These are phyloP conservation scores for Trichoderma sp. DNA, from an alignment of 2,329 filamentous ascomycete genomes.

Conservation along the genomic window DNA sequence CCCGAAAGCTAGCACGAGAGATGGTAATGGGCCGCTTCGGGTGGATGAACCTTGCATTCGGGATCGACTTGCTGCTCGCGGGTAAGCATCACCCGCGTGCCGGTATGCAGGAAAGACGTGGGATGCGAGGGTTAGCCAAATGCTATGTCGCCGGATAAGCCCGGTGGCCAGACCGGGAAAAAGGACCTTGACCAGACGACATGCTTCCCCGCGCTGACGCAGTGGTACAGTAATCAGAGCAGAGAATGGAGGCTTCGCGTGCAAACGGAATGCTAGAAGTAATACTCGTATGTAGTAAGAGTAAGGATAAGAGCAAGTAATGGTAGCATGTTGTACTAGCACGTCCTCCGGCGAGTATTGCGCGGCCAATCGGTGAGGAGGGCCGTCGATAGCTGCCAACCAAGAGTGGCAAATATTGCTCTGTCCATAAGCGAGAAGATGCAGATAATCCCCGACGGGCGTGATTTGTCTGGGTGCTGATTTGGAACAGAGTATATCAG, in stretches of 20 bases:
- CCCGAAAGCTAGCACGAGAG: neutral
- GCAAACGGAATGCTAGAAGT: no score
- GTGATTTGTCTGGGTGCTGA: neutral
- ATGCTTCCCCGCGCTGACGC: constrained; percentile 16
- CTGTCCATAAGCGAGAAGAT: constrained; percentile 3
- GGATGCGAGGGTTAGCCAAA: constrained; percentile 3
- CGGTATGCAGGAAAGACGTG: constrained; percentile 16
- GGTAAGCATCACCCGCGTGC: constrained; percentile 8
- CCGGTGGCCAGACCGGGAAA: neutral
- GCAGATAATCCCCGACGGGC: neutral
- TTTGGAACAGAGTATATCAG: neutral
- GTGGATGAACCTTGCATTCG: neutral
- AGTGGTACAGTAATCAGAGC: constrained; percentile 8
- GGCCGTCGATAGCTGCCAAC: neutral
- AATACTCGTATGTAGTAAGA: no score
- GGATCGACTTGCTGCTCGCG: constrained; percentile 3
- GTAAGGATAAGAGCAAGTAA: neutral
- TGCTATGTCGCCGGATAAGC: neutral
- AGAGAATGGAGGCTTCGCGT: neutral
- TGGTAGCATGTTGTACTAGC: neutral
- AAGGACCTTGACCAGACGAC: constrained; percentile 3
- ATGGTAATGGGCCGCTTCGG: neutral
- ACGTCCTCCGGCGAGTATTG: neutral
- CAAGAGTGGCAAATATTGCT: neutral
- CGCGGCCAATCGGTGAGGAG: neutral